Evolutionary conservation across 148 eudicot genomes (phyloP).

Genomic region (Polygonum maritimum): DNA sequence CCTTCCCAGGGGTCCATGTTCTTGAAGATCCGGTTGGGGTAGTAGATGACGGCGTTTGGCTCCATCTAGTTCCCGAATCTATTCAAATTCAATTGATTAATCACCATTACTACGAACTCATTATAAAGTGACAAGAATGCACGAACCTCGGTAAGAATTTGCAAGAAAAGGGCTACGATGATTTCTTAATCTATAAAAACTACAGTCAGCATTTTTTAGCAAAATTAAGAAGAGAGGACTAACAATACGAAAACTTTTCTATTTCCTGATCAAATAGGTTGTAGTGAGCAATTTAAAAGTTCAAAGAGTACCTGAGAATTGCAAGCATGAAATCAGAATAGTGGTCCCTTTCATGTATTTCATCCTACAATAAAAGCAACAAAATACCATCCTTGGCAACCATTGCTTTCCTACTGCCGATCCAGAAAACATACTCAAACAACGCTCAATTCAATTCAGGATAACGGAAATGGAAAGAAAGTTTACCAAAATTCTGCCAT

Average conservation of each 20-base stretch:
- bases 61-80: neutral
- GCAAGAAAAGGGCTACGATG: neutral
- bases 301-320: slow-evolving; percentile 60
- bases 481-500: slow-evolving; percentile 98
- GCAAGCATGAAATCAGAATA: slow-evolving; percentile 87
- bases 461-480: slow-evolving; percentile 4
- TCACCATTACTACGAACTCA: neutral
- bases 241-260: neutral
- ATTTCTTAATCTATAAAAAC: neutral
- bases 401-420: neutral
- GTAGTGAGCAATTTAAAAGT: neutral
- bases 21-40: too few relatives aligned
- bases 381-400: neutral
- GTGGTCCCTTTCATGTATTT: slow-evolving; percentile 95
- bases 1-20: too few relatives aligned
- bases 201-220: neutral
- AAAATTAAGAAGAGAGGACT: neutral
- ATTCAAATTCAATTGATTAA: neutral
- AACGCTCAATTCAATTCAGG: neutral
- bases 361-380: slow-evolving; percentile 47
- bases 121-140: neutral
- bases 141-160: too few relatives aligned
- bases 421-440: neutral
- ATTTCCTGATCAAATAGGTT: neutral
- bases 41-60: too few relatives aligned